Percentiles rank a stretch among this genome's conserved stretches.
These are phyloP conservation scores for Talaromyces sp. DNA, from an alignment of 2,329 filamentous ascomycete genomes.

Conservation along the genomic window DNA sequence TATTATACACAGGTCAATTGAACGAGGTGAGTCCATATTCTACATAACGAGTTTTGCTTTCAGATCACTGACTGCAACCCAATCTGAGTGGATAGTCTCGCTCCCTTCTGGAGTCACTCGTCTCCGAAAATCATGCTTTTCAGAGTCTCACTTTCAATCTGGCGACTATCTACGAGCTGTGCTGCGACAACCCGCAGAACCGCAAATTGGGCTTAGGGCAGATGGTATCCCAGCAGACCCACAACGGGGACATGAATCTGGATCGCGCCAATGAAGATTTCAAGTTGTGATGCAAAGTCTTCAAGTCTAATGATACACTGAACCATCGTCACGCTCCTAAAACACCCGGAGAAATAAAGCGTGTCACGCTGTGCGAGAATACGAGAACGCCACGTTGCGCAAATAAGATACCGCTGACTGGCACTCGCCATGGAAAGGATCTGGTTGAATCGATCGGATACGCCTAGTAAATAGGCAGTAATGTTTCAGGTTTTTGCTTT, in stretches of 20 bases:
- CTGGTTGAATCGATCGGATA: not conserved
- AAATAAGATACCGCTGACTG: not conserved
- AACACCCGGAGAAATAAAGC: not conserved
- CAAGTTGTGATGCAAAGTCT: slow-evolving; percentile 58
- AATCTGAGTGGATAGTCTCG: slow-evolving; percentile 54
- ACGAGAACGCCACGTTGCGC: slow-evolving; percentile 7
- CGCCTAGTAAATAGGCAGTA: slow-evolving; percentile 1
- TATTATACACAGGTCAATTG: slow-evolving; percentile 78
- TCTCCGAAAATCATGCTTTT: slow-evolving; percentile 65
- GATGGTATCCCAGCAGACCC: slow-evolving; percentile 61
- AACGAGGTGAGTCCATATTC: slow-evolving; percentile 56
- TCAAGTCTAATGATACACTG: not conserved
- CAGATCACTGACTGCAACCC: slow-evolving; percentile 7
- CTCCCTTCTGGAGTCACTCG: slow-evolving; percentile 63
- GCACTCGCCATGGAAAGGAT: not conserved
- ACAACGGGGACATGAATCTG: slow-evolving; percentile 59
- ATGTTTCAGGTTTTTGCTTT: slow-evolving; percentile 26
- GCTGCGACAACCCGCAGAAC: slow-evolving; percentile 70
- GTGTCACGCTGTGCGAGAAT: not conserved
- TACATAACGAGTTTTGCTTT: not conserved
- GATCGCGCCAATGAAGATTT: slow-evolving; percentile 73
- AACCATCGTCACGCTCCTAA: not conserved
- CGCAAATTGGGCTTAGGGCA: slow-evolving; percentile 72
- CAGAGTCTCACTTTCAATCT: slow-evolving; percentile 85
- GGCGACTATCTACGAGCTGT: slow-evolving; percentile 86